A percentile compares a stretch with the other conserved stretches of the same genome.
These are phyloP conservation scores for Nakazawaea laoshanensis DNA, from an alignment of 805 yeast species.

Conservation along the genomic window DNA sequence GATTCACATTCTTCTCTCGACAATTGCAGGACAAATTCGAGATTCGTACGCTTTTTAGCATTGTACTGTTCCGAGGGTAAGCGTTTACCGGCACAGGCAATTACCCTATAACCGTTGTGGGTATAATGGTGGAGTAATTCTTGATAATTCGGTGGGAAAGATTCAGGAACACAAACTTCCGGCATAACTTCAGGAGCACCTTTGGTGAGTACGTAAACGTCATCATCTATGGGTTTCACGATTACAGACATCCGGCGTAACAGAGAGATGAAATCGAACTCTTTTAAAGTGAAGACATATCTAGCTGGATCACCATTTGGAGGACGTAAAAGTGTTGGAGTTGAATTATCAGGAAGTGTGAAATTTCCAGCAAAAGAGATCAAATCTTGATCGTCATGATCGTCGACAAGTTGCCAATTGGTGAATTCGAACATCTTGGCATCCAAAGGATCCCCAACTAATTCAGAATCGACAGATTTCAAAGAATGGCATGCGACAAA, in stretches of 20 bases:
- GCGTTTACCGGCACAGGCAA: slow-evolving; percentile 74
- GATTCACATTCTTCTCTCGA: slow-evolving; percentile 62
- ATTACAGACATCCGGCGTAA: slow-evolving; percentile 88
- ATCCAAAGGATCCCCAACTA: slow-evolving; percentile 93
- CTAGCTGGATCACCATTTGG: slow-evolving; percentile 18
- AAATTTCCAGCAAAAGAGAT: slow-evolving; percentile 17
- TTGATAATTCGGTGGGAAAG: slow-evolving; percentile 70
- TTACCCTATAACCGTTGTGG: slow-evolving; percentile 89
- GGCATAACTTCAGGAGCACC: slow-evolving; percentile 97
- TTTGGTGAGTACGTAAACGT: slow-evolving; percentile 58
- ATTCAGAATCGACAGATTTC: slow-evolving; percentile 65
- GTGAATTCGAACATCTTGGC: slow-evolving; percentile 89
- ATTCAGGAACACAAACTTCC: slow-evolving; percentile 61
- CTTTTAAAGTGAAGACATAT: slow-evolving; percentile 29
- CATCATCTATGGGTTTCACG: slow-evolving; percentile 35
- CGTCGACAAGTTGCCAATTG: slow-evolving; percentile 68
- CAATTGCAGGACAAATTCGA: slow-evolving; percentile 40
- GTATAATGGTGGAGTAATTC: slow-evolving; percentile 77
- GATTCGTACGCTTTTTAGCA: slow-evolving; percentile 25
- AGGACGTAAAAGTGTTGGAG: slow-evolving; percentile 46
- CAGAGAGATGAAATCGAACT: slow-evolving; percentile 78
- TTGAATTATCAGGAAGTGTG: slow-evolving; percentile 26
- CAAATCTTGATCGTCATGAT: slow-evolving; percentile 30
- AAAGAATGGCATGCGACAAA: slow-evolving; percentile 86
- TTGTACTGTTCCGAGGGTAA: slow-evolving; percentile 18